Conservation (phyloP, 2,329 filamentous ascomycete species). For the Cladosporium colombiae region DNA sequence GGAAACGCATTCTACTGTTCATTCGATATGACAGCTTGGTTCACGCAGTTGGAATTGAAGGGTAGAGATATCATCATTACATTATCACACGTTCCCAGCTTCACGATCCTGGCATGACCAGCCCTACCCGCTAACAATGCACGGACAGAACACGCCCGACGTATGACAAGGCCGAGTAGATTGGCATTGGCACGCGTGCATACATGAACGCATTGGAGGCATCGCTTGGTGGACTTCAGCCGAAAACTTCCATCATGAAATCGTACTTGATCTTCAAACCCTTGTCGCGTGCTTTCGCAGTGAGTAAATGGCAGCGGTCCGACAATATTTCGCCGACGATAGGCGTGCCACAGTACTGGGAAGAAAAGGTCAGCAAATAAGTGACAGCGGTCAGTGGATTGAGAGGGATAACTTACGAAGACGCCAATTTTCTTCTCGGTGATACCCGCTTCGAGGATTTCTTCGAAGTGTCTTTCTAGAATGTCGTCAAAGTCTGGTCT, state of each 20-base stretch:
- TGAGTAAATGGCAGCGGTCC: slow-evolving; percentile 55
- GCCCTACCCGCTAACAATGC: not conserved
- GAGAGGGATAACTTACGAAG: slow-evolving; percentile 36
- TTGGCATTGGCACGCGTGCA: not conserved
- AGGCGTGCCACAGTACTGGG: slow-evolving; percentile 54
- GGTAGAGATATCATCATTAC: not conserved
- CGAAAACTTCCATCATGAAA: slow-evolving; percentile 62
- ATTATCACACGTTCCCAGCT: not conserved
- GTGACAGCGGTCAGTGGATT: not conserved
- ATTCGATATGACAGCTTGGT: not conserved
- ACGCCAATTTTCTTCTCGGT: slow-evolving; percentile 54
- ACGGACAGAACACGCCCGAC: not conserved
- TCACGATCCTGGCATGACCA: not conserved
- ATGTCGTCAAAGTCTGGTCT: slow-evolving; percentile 56
- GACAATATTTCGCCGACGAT: slow-evolving; percentile 58
- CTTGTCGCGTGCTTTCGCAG: slow-evolving; percentile 53
- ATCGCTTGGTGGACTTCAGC: slow-evolving; percentile 24
- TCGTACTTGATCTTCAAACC: slow-evolving; percentile 56
- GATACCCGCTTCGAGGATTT: slow-evolving; percentile 47
- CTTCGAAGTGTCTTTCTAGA: slow-evolving; percentile 56
- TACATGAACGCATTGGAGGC: not conserved
- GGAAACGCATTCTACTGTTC: not conserved
- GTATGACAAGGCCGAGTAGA: not conserved
- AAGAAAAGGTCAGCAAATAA: not conserved
- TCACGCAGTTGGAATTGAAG: not conserved